Conservation (phyloP, 768 basidiomycete species). For the Suillus occidentalis region DNA sequence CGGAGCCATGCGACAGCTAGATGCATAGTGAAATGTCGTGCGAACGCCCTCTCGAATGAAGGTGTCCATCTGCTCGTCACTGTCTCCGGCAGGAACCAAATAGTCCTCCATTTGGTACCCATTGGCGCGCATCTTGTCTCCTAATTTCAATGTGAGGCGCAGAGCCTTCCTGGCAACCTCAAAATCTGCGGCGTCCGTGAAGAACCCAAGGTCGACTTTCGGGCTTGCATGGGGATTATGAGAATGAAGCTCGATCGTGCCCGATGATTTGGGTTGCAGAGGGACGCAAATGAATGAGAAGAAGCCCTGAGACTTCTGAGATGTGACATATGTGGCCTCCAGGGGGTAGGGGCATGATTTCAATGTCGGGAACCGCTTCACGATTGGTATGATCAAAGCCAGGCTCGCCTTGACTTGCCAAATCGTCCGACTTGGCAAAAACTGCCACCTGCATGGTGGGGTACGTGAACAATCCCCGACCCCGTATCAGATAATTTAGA, state of each 20-base stretch:
- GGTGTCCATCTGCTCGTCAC: constrained; percentile 5
- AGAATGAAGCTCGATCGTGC: constrained; percentile 21
- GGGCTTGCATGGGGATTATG: constrained; percentile 18
- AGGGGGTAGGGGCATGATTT: constrained; percentile 35
- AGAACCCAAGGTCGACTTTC: constrained; percentile 15
- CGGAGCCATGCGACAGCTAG: constrained; percentile 39
- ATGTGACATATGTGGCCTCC: constrained; percentile 9
- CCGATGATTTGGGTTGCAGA: constrained; percentile 21
- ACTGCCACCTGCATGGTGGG: constrained; percentile 34
- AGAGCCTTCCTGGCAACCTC: constrained; percentile 24
- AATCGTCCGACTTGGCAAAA: constrained; percentile 29
- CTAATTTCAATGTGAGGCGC: constrained; percentile 16
- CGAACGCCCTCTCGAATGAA: constrained; percentile 10
- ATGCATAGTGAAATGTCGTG: constrained; percentile 37
- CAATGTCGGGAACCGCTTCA: constrained; percentile 38
- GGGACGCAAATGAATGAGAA: constrained; percentile 27
- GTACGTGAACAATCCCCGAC: constrained; percentile 33
- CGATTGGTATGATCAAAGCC: constrained; percentile 11
- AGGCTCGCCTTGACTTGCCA: constrained; percentile 20
- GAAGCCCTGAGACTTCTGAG: constrained; percentile 20
- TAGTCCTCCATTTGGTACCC: constrained; percentile 21
- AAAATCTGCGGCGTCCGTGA: not conserved
- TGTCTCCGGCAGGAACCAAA: not conserved
- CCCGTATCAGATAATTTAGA: constrained; percentile 32
- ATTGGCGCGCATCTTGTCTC: constrained; percentile 17